Evolutionary conservation across 805 yeast genomes (phyloP).

Genomic region (Ogataea paradorogensis): DNA sequence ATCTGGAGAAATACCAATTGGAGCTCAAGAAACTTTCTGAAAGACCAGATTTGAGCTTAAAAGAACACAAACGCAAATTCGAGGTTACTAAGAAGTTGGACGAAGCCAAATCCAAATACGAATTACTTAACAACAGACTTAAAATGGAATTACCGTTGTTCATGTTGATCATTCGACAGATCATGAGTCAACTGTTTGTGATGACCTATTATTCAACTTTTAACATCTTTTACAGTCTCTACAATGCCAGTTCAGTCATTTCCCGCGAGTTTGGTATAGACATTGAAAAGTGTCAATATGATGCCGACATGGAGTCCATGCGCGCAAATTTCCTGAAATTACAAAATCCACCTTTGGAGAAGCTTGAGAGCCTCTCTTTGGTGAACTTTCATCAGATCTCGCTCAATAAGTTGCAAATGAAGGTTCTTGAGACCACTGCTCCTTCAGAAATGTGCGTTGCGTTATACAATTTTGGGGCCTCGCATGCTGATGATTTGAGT

Average conservation of each 20-base stretch:
- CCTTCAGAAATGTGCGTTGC: conserved; percentile 36
- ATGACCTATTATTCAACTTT: conserved; percentile 37
- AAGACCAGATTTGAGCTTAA: conserved; percentile 33
- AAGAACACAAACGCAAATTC: conserved; percentile 36
- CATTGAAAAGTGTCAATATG: conserved; percentile 6
- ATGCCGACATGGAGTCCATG: conserved; percentile 7
- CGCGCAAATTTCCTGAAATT: conserved; percentile 6
- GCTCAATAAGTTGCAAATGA: conserved; percentile 17
- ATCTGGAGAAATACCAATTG: conserved; percentile 19
- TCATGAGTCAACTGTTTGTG: conserved; percentile 34
- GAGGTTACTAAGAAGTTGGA: conserved; percentile 32
- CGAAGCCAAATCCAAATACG: conserved; percentile 36
- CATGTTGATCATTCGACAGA: conserved; percentile 31
- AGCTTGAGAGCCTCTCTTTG: conserved; percentile 13
- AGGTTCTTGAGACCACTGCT: conserved; percentile 15
- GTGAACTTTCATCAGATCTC: conserved; percentile 18
- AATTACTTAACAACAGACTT: conserved; percentile 36
- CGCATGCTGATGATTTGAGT: conserved; percentile 40
- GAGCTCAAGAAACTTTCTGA: conserved; percentile 21
- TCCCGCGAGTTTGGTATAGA: conserved; percentile 12
- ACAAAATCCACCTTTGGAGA: conserved; percentile 7
- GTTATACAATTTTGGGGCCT: conserved; percentile 36
- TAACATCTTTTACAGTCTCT: conserved; percentile 33
- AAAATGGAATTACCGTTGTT: conserved; percentile 48
- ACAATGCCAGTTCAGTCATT: conserved; percentile 7